phyloP scores from a whole-genome alignment of 345 rosid genomes.

The Leavenworthia alabamica region DNA sequence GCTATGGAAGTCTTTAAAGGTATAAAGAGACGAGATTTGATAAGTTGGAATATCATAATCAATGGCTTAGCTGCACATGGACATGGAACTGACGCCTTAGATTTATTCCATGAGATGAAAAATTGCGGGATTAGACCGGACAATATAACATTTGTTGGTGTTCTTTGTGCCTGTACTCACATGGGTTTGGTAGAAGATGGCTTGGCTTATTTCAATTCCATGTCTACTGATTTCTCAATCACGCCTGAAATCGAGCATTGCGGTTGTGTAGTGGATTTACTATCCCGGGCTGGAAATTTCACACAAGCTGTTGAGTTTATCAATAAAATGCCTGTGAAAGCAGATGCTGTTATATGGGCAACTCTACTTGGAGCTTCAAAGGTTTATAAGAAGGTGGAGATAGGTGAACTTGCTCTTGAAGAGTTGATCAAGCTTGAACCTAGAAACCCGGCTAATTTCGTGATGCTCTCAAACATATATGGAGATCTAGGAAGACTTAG shows the following conservation, averaged over 20 bases:
- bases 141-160: conserved; percentile 62
- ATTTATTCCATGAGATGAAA: conserved; percentile 55
- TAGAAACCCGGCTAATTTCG: conserved; percentile 64
- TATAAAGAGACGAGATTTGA: conserved; percentile 57
- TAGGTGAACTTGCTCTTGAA: conserved; percentile 63
- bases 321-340: conserved; percentile 52
- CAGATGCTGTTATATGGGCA: conserved; percentile 84
- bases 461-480: conserved; percentile 67
- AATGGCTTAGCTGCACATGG: conserved; percentile 71
- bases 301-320: conserved; percentile 66
- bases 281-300: conserved; percentile 67
- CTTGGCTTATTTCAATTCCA: conserved; percentile 53
- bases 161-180: conserved; percentile 68
- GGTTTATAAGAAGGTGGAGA: conserved; percentile 58
- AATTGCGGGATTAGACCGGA: conserved; percentile 48
- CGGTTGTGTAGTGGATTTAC: conserved; percentile 79
- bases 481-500: conserved; percentile 65
- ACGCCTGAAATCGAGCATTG: conserved; percentile 76
- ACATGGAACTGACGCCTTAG: conserved; percentile 54
- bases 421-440: conserved; percentile 60
- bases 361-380: conserved; percentile 71
- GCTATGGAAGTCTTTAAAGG: conserved; percentile 51
- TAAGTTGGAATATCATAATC: conserved; percentile 76
- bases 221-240: conserved; percentile 52
- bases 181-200: conserved; percentile 72